Percentiles rank a stretch among this genome's conserved stretches.
Evolutionary conservation across 495 filamentous ascomycete species (phyloP).

Genomic region (Penicilliopsis zonata): DNA sequence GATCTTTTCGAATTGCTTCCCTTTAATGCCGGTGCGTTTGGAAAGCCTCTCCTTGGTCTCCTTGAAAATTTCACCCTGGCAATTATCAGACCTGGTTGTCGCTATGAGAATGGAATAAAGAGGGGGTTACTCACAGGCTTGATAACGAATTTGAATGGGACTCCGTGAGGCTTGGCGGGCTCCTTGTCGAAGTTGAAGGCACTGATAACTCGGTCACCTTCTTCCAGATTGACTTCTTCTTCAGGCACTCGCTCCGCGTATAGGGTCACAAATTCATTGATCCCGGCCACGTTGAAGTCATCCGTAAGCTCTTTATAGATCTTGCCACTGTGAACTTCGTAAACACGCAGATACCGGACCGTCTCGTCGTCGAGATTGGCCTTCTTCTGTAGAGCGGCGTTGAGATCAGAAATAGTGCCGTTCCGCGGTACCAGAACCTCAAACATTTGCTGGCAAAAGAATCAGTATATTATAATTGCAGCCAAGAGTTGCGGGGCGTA

Average conservation of each 20-base stretch:
- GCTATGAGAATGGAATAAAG: background rate
- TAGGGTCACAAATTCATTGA: constrained; percentile 77
- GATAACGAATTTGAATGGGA: constrained; percentile 85
- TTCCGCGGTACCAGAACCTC: constrained; percentile 79
- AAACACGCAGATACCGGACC: constrained; percentile 58
- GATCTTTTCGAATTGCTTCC: constrained; percentile 97
- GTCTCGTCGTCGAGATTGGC: constrained; percentile 62
- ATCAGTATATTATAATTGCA: too few species aligned
- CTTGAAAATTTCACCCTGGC: constrained; percentile 70
- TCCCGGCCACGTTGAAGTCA: constrained; percentile 52
- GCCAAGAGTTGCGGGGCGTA: too few species aligned
- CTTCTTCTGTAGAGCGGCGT: constrained; percentile 65
- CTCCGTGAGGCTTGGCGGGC: constrained; percentile 59
- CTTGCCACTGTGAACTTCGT: constrained; percentile 66
- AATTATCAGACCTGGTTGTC: constrained; percentile 9
- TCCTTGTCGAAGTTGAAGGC: constrained; percentile 91
- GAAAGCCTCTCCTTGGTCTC: constrained; percentile 87
- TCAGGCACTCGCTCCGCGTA: constrained; percentile 72
- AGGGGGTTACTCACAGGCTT: constrained; percentile 54
- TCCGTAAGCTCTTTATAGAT: constrained; percentile 59
- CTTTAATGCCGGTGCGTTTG: constrained; percentile 85
- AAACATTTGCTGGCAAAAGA: constrained; percentile 41
- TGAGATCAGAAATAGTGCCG: constrained; percentile 63
- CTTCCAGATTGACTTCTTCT: constrained; percentile 55
- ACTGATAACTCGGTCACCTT: constrained; percentile 50